Base-by-base conservation (phyloP, 768 basidiomycete genomes). In the Trametes cinnabarina region DNA sequence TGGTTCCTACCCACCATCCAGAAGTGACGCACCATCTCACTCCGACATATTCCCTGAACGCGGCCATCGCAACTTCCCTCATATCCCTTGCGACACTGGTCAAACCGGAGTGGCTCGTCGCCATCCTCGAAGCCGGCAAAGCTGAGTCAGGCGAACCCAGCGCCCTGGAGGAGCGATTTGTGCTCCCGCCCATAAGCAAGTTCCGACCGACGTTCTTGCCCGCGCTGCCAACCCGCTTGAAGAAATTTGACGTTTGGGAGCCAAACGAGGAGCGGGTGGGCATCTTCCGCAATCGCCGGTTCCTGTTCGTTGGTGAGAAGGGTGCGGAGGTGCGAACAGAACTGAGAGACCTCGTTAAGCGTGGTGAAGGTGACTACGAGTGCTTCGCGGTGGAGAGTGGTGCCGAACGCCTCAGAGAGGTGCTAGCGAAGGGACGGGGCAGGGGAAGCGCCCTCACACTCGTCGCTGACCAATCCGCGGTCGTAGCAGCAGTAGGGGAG, bases 11-110 rank as follows among this genome's bases (percentile, higher is more conserved):
- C 3, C 76, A 76, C 0, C 69, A 72, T 39, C 63, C 75, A 0
- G 72, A 78, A 20, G 74, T 83, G 15, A 90, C 88, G 0, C 88
- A 92, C 61, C 86, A 90, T 66, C 75, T 91, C 49, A 76, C 77
- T 3, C 63, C 82, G 4, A 77, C 76, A 20, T 82, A 80, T 54
- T 67, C 75, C 4, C 73, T 83, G n/a, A 79, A 76, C 8, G 71
- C 83, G 0, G 59, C 76, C 0, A 73, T 84, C 22, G 83, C 82
- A 0, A 72, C 79, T 0, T 88, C 89, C 12, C 76, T 92, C 10
- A 70, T 91, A 15, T 79, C 81, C 3, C 74, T 79, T 0, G 76
- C 80, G 14, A 76, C 78, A 11, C 79, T 91, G 47, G 87, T 87
- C 30, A 89, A 77, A 56, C 75, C 79, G 0, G 84, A 86, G 46